These are phyloP conservation scores for Irpex sp. DNA, from an alignment of 1,284 basidiomycete genomes.

Conservation along the genomic window DNA sequence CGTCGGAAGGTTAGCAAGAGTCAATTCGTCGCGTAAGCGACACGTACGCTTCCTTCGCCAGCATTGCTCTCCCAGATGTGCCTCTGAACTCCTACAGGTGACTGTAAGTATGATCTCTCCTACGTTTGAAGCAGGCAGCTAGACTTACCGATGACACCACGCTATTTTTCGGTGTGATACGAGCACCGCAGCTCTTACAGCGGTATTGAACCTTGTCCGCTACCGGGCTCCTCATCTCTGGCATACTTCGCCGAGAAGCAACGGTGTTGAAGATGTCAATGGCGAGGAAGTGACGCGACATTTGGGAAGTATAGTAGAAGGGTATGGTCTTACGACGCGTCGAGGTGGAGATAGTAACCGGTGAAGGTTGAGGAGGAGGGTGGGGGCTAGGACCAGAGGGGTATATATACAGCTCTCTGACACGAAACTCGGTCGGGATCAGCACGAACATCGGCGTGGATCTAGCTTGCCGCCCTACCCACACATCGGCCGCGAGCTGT, in stretches of 20 bases:
- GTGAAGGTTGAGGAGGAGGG: neutral
- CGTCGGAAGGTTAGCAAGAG: neutral
- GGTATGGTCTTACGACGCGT: neutral
- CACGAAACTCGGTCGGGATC: neutral
- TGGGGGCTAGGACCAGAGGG: neutral
- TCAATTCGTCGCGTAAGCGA: neutral
- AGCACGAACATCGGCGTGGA: neutral
- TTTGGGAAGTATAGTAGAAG: neutral
- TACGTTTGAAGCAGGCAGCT: no score
- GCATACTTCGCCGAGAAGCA: constrained; percentile 11
- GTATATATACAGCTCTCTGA: neutral
- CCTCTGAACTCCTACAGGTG: constrained; percentile 24
- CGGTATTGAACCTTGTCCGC: constrained; percentile 5
- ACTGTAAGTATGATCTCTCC: neutral
- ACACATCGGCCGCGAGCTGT: neutral
- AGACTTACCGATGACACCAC: constrained; percentile 16
- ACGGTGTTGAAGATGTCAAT: neutral
- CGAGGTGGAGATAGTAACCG: neutral
- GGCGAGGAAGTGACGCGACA: constrained; percentile 1
- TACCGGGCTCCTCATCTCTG: constrained; percentile 11
- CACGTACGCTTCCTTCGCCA: constrained; percentile 44
- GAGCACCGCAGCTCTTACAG: constrained; percentile 16
- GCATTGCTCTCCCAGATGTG: constrained; percentile 26
- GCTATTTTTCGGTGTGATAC: constrained; percentile 12
- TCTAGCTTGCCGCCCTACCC: neutral